Conservation (phyloP, 805 yeast species). For the Candida nitratophila region DNA sequence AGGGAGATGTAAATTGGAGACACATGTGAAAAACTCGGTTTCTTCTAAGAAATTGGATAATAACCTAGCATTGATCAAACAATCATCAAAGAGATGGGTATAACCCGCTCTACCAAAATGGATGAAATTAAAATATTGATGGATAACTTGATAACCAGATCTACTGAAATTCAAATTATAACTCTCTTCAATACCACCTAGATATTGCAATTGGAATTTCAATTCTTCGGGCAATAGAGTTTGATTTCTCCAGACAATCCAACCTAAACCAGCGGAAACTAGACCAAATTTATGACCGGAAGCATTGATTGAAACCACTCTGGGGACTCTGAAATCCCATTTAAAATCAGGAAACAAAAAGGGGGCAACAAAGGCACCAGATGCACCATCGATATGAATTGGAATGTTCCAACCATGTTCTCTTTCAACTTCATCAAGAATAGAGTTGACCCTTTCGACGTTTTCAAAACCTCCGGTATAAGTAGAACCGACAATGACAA, state of each 20-base stretch:
- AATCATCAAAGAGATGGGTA: slow-evolving; percentile 48
- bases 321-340: slow-evolving; percentile 77
- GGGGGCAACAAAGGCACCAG: slow-evolving; percentile 88
- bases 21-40: slow-evolving; percentile 59
- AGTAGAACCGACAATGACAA: slow-evolving; percentile 84
- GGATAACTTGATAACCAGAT: slow-evolving; percentile 87
- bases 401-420: slow-evolving; percentile 65
- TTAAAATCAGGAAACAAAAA: slow-evolving; percentile 64
- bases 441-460: slow-evolving; percentile 50
- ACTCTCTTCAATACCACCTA: slow-evolving; percentile 86
- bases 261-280: slow-evolving; percentile 86
- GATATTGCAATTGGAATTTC: slow-evolving; percentile 70
- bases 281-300: slow-evolving; percentile 93
- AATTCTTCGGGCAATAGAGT: slow-evolving; percentile 60
- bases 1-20: slow-evolving; percentile 72
- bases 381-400: slow-evolving; percentile 91
- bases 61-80: slow-evolving; percentile 69
- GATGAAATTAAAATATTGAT: slow-evolving; percentile 78
- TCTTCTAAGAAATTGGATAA: slow-evolving; percentile 55
- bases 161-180: slow-evolving; percentile 84
- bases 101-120: slow-evolving; percentile 70
- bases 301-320: slow-evolving; percentile 81
- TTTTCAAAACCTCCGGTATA: slow-evolving; percentile 91
- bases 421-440: slow-evolving; percentile 62
- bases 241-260: slow-evolving; percentile 78